These are phyloP conservation scores for Aciculoconidium aculeatum DNA, from an alignment of 805 yeast genomes.

Conservation along the genomic window DNA sequence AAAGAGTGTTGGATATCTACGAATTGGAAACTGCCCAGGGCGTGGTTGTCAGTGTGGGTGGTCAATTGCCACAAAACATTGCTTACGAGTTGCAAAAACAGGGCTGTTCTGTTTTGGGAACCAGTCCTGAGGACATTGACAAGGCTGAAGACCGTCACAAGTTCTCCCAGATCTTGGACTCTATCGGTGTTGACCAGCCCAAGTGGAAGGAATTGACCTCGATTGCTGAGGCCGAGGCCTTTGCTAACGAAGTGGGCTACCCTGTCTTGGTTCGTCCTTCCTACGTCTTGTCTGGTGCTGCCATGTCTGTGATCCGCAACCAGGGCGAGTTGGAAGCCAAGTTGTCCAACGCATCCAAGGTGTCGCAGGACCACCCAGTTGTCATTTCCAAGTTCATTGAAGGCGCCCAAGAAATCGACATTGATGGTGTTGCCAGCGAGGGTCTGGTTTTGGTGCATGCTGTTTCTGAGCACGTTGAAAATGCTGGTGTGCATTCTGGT, in stretches of 20 bases:
- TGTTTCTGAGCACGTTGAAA: slow-evolving; percentile 95
- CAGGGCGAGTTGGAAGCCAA: slow-evolving; percentile 77
- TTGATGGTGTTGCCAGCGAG: slow-evolving; percentile 90
- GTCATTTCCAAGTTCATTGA: slow-evolving; percentile 94
- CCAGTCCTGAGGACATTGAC: slow-evolving; percentile 91
- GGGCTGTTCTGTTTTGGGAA: slow-evolving; percentile 88
- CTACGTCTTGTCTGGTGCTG: slow-evolving; percentile 95
- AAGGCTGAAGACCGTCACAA: slow-evolving; percentile 98
- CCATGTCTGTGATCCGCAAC: slow-evolving; percentile 88
- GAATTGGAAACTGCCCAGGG: slow-evolving; percentile 88
- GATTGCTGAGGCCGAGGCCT: slow-evolving; percentile 73
- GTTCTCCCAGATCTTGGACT: slow-evolving; percentile 89
- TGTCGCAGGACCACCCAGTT: slow-evolving; percentile 94
- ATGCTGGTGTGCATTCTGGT: slow-evolving; percentile 98
- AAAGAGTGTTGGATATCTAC: slow-evolving; percentile 95
- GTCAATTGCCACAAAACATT: slow-evolving; percentile 96
- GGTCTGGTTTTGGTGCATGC: slow-evolving; percentile 92
- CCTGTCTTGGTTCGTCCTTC: slow-evolving; percentile 98
- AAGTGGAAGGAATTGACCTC: slow-evolving; percentile 95
- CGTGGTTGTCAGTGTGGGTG: slow-evolving; percentile 95
- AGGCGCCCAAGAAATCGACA: slow-evolving; percentile 95
- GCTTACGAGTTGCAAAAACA: slow-evolving; percentile 76
- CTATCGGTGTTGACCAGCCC: slow-evolving; percentile 93
- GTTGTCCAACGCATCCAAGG: slow-evolving; percentile 82
- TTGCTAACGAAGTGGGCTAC: slow-evolving; percentile 83